phyloP scores from a whole-genome alignment of 176 grass and related monocot genomes.

The bread wheat (Triticum aestivum) region IWGSC_CS_RefSeq_v2.1 NC_057804.1:188529899-188530398 shows the following conservation, averaged over 20 bases:
- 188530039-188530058: neutral
- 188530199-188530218: neutral
- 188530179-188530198: neutral
- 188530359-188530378: neutral
- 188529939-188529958: neutral
- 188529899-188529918: neutral
- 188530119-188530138: neutral
- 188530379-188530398: neutral
- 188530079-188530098: neutral
- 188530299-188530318: neutral
- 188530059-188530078: neutral
- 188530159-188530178: neutral
- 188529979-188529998: neutral
- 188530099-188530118: neutral
- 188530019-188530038: neutral
- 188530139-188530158: neutral
- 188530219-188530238: neutral
- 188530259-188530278: neutral
- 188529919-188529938: constrained; percentile 4
- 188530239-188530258: neutral
- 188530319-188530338: neutral
- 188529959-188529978: neutral
- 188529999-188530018: neutral
- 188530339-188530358: no score
- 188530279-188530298: neutral